phyloP scores from a whole-genome alignment of 331 rosid genomes.

The Cydonia oblonga region DNA sequence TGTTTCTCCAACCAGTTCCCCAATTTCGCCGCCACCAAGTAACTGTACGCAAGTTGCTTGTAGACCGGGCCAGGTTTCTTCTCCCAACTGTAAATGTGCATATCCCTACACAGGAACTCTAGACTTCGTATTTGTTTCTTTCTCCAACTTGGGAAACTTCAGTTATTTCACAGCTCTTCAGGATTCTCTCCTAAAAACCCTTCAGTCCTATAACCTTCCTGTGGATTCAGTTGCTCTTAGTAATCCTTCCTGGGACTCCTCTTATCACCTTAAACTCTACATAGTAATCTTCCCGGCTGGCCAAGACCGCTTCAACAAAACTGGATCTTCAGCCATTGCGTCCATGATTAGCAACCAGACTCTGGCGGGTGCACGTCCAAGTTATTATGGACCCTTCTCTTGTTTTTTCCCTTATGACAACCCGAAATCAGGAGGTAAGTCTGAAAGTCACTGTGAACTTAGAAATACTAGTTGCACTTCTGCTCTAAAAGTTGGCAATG shows the following conservation, averaged over 20 bases:
- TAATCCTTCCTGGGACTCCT: constrained; percentile 6
- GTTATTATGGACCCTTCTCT: constrained; percentile 30
- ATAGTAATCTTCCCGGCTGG: constrained; percentile 41
- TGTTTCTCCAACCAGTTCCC: neutral
- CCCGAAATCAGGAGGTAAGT: constrained; percentile 34
- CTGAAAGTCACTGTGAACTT: neutral
- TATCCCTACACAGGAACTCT: constrained; percentile 51
- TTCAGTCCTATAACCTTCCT: constrained; percentile 1
- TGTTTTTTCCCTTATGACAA: neutral
- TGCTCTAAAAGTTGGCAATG: neutral
- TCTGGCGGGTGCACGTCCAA: constrained; percentile 29
- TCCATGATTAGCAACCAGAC: constrained; percentile 46
- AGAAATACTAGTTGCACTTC: neutral
- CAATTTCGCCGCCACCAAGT: constrained; percentile 12
- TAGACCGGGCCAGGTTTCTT: constrained; percentile 18
- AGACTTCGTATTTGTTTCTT: constrained; percentile 38
- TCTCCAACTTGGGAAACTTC: constrained; percentile 30
- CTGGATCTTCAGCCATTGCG: constrained; percentile 24
- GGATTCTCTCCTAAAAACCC: neutral
- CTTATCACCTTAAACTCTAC: constrained; percentile 28
- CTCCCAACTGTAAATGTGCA: constrained; percentile 61
- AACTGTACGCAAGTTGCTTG: constrained; percentile 32
- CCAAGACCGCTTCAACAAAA: constrained; percentile 28
- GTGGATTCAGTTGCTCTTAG: constrained; percentile 47
- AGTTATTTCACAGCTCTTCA: constrained; percentile 15